These are phyloP conservation scores for Amoebophrya sp. DNA, from an alignment of 169 alveolate species.

Conservation along the genomic window DNA sequence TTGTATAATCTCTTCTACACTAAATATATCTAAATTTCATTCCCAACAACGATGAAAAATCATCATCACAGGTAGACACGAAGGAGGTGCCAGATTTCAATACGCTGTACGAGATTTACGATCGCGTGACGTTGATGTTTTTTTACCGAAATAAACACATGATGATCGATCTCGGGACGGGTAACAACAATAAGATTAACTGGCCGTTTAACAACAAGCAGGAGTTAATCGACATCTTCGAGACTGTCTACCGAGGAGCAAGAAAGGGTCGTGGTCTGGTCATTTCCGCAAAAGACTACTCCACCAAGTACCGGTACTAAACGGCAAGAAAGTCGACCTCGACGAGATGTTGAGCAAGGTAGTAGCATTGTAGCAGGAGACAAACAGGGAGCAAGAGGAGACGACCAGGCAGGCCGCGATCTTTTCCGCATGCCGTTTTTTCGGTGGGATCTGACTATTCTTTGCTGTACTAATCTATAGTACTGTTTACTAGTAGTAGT, in stretches of 20 bases:
- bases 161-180: constrained; percentile 98
- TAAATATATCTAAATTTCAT: too few relatives aligned
- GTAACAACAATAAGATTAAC: constrained; percentile 94
- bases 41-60: neutral
- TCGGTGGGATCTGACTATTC: too few relatives aligned
- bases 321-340: too few relatives aligned
- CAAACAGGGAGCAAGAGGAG: too few relatives aligned
- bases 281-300: constrained; percentile 88
- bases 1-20: too few relatives aligned
- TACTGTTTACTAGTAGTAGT: too few relatives aligned
- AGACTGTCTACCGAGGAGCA: constrained; percentile 93
- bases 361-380: too few relatives aligned
- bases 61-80: constrained; percentile 66
- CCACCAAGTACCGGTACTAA: constrained; percentile 49
- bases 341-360: too few relatives aligned
- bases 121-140: constrained; percentile 96
- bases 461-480: too few relatives aligned
- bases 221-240: constrained; percentile 94
- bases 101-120: constrained; percentile 95
- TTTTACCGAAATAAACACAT: constrained; percentile 93
- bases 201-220: constrained; percentile 94
- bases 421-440: too few relatives aligned
- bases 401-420: too few relatives aligned
- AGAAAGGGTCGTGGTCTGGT: constrained; percentile 95
- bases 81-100: constrained; percentile 97